These are phyloP conservation scores for Chytriomyces confervae DNA, from an alignment of 192 early-diverging fungal species.

Conservation along the genomic window DNA sequence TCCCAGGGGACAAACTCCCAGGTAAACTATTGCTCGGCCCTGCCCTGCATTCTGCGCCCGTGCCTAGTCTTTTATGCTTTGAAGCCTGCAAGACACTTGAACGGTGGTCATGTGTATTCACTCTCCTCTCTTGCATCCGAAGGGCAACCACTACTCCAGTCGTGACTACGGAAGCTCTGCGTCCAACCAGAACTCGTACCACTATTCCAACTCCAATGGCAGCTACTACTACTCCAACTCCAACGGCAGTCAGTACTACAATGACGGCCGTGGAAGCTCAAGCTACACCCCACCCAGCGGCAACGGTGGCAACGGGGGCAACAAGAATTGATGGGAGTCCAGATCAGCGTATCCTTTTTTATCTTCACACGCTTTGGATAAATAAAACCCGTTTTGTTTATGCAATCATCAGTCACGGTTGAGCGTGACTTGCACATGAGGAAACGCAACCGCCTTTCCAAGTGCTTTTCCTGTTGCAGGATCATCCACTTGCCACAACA, in stretches of 20 bases:
- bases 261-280: neutral
- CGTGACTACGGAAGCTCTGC: conserved; percentile 17
- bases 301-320: neutral
- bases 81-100: neutral
- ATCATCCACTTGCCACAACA: neutral
- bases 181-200: conserved; percentile 14
- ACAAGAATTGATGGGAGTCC: neutral
- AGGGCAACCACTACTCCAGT: conserved; percentile 13
- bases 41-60: neutral
- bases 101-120: too few species aligned
- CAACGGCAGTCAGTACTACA: conserved; percentile 3
- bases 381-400: too few species aligned
- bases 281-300: conserved; percentile 2
- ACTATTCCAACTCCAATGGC: conserved; percentile 22
- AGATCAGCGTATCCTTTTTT: neutral
- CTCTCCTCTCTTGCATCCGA: neutral
- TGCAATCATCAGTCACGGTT: too few species aligned
- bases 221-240: conserved; percentile 16
- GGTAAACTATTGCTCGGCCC: neutral
- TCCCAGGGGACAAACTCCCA: neutral
- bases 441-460: neutral
- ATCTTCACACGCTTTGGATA: neutral
- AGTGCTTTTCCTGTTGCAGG: neutral
- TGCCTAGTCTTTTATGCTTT: neutral
- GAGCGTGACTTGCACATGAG: neutral